Percentiles rank a stretch among this genome's conserved stretches.
Evolutionary conservation across 2,329 filamentous ascomycete species (phyloP).

Genomic region (Parastagonospora avenae): DNA sequence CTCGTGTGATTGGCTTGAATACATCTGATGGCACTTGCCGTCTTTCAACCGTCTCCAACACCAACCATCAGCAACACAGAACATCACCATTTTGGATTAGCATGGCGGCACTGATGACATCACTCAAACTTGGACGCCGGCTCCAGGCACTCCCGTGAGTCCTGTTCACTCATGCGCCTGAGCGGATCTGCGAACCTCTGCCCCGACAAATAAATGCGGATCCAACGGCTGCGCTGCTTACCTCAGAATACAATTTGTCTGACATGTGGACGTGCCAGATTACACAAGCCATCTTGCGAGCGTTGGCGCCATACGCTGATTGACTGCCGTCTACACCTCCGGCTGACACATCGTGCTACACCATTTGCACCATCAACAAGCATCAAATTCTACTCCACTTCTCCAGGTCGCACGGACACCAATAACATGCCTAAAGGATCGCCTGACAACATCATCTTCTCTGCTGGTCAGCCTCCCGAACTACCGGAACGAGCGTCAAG

Average conservation of each 20-base stretch:
- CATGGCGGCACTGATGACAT: slow-evolving; percentile 8
- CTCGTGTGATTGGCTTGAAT: background rate
- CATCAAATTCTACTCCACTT: slow-evolving; percentile 12
- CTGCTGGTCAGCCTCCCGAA: slow-evolving; percentile 32
- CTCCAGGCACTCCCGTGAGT: slow-evolving; percentile 32
- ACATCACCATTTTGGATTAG: background rate
- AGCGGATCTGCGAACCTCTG: slow-evolving; percentile 23
- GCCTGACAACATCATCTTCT: slow-evolving; percentile 29
- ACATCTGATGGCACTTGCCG: background rate
- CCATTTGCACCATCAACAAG: slow-evolving; percentile 2
- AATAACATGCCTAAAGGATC: background rate
- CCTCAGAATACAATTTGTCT: slow-evolving; percentile 31
- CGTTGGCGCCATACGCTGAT: slow-evolving; percentile 9
- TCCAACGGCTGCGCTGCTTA: slow-evolving; percentile 26
- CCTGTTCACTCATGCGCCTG: slow-evolving; percentile 14
- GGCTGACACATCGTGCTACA: background rate
- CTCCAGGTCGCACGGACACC: background rate
- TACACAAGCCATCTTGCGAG: slow-evolving; percentile 7
- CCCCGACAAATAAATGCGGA: slow-evolving; percentile 12
- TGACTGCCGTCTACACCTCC: background rate
- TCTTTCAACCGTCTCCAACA: background rate
- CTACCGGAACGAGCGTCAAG: slow-evolving; percentile 28
- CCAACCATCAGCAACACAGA: background rate
- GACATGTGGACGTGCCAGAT: slow-evolving; percentile 20
- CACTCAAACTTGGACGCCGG: slow-evolving; percentile 13